These are phyloP conservation scores for Fusarium sp. DNA, from an alignment of 2,329 filamentous ascomycete species.

Conservation along the genomic window DNA sequence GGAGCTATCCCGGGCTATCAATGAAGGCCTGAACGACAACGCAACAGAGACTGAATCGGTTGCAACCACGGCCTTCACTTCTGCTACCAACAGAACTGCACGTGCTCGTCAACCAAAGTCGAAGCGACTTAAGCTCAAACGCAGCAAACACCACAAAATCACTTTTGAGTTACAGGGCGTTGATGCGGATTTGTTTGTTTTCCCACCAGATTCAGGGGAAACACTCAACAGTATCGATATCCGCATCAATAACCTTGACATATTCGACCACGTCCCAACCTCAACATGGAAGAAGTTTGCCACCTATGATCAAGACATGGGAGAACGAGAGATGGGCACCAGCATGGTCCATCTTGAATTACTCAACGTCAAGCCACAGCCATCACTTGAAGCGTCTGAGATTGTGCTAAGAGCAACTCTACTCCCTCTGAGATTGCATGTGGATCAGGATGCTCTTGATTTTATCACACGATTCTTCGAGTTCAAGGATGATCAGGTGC, in stretches of 20 bases:
- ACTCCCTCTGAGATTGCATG: constrained; percentile 88
- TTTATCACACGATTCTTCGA: constrained; percentile 98
- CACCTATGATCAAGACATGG: constrained; percentile 89
- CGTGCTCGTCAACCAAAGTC: constrained; percentile 58
- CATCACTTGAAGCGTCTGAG: constrained; percentile 87
- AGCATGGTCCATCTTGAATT: constrained; percentile 93
- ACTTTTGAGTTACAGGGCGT: constrained; percentile 92
- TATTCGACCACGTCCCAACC: constrained; percentile 93
- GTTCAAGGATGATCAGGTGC: constrained; percentile 83
- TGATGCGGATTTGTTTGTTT: constrained; percentile 83
- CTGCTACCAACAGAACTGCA: constrained; percentile 65
- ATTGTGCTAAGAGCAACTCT: constrained; percentile 84
- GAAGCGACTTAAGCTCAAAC: constrained; percentile 78
- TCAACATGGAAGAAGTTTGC: constrained; percentile 99
- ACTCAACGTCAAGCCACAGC: constrained; percentile 86
- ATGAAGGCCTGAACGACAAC: constrained; percentile 86
- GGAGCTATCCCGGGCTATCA: constrained; percentile 86
- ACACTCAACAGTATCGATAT: constrained; percentile 90
- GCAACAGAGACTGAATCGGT: constrained; percentile 91
- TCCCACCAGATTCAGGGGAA: constrained; percentile 80
- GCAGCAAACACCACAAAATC: constrained; percentile 94
- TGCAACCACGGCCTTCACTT: constrained; percentile 78
- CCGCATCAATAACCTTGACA: constrained; percentile 83
- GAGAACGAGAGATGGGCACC: constrained; percentile 85
- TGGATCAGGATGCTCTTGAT: constrained; percentile 96